Evolutionary conservation across 75 land plant genomes (phyloP), one percentile per base, ranked within the genome.

Genomic region (Gnetum montanum): DNA sequence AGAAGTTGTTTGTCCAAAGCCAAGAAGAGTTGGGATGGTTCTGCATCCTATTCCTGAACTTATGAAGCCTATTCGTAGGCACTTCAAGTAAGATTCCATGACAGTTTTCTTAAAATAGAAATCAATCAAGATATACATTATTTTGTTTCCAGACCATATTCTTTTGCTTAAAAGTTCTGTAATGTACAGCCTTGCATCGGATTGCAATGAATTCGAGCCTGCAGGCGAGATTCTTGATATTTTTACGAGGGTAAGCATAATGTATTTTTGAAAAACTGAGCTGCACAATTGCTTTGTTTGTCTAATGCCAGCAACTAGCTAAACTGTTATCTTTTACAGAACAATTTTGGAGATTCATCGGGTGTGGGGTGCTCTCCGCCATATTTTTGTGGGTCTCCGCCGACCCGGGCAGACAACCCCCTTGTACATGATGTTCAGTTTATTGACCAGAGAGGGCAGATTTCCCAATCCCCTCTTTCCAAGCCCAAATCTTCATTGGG

Each of bases 301-400:
- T n/a, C n/a, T n/a, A n/a, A n/a, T n/a, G n/a, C n/a, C n/a, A n/a
- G n/a, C n/a, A n/a, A n/a, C n/a, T n/a, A n/a, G n/a, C n/a, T n/a
- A n/a, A n/a, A n/a, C n/a, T 12, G 3, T 10, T 22, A 12, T 59
- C n/a, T 57, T 13, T 3, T 54, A 49, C 79, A 76, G 79, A 61
- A 57, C 35, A 47, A 65, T 16, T 66, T 44, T 35, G 45, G 66
- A 10, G 79, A 73, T 35, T 30, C 75, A 40, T 58, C 68, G 10
- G 53, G 19, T 37, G 71, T 72, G 57, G 65, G 66, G 4, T 66
- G 79, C 44, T 76, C 79, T 10, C 79, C 79, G 18, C 79, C 79
- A 13, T 76, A 73, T 26, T 76, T 76, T 46, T 50, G 59, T 60
- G 79, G 79, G 10, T 76, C 79, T 31, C 79, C 79, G 4, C 79